These are phyloP conservation scores for Annulohypoxylon maeteangense DNA, from an alignment of 495 filamentous ascomycete genomes.

Conservation along the genomic window DNA sequence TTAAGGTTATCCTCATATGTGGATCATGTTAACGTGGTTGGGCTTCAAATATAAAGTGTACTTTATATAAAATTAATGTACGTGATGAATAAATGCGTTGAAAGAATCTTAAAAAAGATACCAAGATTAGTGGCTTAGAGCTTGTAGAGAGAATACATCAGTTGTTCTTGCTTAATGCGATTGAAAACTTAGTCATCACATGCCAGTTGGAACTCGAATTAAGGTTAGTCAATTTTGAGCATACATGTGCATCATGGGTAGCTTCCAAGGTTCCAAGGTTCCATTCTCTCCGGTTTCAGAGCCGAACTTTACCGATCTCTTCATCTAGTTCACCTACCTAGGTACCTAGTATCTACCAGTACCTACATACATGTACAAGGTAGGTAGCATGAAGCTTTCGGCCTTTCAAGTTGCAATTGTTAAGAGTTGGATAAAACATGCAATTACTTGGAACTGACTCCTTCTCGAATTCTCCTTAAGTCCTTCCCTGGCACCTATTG, in stretches of 20 bases:
- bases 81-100: not conserved
- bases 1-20: not conserved
- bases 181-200: slow-evolving; percentile 35
- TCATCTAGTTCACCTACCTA: not conserved
- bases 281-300: not conserved
- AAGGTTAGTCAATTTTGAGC: slow-evolving; percentile 1
- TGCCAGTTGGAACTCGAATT: slow-evolving; percentile 9
- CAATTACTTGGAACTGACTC: not conserved
- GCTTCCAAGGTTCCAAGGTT: slow-evolving; percentile 3
- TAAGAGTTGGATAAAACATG: not conserved
- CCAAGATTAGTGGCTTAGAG: not conserved
- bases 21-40: slow-evolving; percentile 12
- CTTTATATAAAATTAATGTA: not conserved
- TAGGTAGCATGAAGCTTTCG: not conserved
- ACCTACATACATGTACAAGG: not conserved
- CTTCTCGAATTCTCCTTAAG: not conserved
- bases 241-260: not conserved
- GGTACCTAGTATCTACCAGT: no score
- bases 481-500: not conserved
- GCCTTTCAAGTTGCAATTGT: not conserved
- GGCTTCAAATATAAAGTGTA: slow-evolving; percentile 14
- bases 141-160: no score
- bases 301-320: slow-evolving; percentile 33
- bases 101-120: not conserved
- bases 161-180: no score